Evolutionary conservation across 1,284 basidiomycete species (phyloP).

Genomic region (Puccinia brachypodii): DNA sequence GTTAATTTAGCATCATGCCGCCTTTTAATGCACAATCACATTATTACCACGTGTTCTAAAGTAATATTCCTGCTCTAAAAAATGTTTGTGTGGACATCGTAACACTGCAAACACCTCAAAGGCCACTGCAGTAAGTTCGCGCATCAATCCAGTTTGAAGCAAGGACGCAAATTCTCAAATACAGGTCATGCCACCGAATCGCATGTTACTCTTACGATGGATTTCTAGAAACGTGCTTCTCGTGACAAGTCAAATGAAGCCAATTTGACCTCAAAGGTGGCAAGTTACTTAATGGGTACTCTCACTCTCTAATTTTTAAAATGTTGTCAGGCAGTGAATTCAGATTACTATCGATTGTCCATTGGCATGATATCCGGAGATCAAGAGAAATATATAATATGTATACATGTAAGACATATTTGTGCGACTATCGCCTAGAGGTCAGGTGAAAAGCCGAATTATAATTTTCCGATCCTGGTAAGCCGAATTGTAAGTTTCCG

Average conservation of each 20-base stretch:
- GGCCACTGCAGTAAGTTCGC: too few species aligned
- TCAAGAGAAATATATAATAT: conserved; percentile 2
- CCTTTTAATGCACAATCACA: too few species aligned
- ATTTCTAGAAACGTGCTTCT: not conserved
- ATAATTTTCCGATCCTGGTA: too few species aligned
- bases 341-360: not conserved
- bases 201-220: not conserved
- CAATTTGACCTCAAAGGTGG: not conserved
- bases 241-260: not conserved
- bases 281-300: too few species aligned
- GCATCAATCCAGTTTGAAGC: too few species aligned
- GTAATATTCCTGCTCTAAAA: too few species aligned
- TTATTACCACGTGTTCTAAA: too few species aligned
- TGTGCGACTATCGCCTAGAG: not conserved
- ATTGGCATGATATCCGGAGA: not conserved
- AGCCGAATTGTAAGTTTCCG: too few species aligned
- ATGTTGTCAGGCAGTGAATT: not conserved
- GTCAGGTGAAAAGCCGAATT: not conserved
- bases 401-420: not conserved
- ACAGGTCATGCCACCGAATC: not conserved
- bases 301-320: not conserved
- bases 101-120: too few species aligned
- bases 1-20: too few species aligned
- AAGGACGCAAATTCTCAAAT: too few species aligned
- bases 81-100: too few species aligned